phyloP scores from a whole-genome alignment of 768 basidiomycete species.

The Serendipita vermifera region DNA sequence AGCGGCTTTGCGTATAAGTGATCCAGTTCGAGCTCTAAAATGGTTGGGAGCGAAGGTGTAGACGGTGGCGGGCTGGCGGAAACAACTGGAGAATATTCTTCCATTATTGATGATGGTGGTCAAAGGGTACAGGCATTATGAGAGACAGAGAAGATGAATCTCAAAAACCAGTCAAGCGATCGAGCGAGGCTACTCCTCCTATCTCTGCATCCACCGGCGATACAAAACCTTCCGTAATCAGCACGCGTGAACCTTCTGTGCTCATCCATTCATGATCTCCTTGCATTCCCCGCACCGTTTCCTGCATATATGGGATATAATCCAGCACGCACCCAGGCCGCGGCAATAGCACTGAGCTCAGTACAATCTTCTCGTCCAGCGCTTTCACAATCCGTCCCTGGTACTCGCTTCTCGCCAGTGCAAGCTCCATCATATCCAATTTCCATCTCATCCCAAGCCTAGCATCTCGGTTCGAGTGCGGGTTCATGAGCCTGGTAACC shows the following conservation, averaged over 20 bases:
- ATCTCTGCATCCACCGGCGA: constrained; percentile 10
- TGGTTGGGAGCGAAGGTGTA: no score
- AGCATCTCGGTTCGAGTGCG: not conserved
- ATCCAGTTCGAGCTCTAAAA: no score
- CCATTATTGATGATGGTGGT: no score
- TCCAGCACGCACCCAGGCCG: constrained; percentile 41
- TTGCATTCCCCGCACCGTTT: constrained; percentile 34
- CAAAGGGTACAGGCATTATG: no score
- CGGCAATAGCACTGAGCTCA: constrained; percentile 31
- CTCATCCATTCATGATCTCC: constrained; percentile 18
- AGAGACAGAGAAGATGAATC: no score
- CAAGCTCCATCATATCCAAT: constrained; percentile 7
- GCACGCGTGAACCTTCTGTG: constrained; percentile 36
- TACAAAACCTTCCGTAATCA: not conserved
- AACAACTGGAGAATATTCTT: no score
- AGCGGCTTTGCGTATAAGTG: no score
- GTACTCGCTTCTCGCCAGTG: constrained; percentile 22
- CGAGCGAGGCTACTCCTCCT: no score
- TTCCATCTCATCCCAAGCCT: constrained; percentile 1
- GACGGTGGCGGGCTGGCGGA: no score
- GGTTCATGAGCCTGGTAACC: not conserved
- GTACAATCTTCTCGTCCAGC: constrained; percentile 37
- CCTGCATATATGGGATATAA: constrained; percentile 53
- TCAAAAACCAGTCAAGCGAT: no score
- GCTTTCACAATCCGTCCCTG: constrained; percentile 32